Evolutionary conservation across 2,329 filamentous ascomycete species (phyloP).

Genomic region (Thelonectria rubi): DNA sequence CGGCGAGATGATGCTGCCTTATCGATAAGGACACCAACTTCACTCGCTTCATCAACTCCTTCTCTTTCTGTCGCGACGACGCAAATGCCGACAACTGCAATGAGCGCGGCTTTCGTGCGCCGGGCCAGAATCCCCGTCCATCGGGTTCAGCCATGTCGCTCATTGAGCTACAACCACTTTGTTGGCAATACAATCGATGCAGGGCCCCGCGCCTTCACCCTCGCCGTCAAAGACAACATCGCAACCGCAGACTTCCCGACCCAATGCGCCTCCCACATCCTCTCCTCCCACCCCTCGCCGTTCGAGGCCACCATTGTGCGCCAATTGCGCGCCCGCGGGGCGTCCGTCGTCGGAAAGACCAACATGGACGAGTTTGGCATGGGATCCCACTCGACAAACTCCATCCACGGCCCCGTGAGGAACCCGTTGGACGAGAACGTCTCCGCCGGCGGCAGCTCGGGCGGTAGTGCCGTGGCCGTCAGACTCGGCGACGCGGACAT

Average conservation of each 20-base stretch:
- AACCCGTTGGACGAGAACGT: constrained; percentile 57
- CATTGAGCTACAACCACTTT: constrained; percentile 50
- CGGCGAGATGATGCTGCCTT: constrained; percentile 29
- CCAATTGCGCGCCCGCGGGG: constrained; percentile 70
- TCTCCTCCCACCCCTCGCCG: constrained; percentile 76
- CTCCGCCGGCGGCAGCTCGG: constrained; percentile 89
- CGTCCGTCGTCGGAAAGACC: constrained; percentile 77
- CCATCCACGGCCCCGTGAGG: constrained; percentile 71
- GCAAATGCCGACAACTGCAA: constrained; percentile 40
- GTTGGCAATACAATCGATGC: constrained; percentile 37
- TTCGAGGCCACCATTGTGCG: constrained; percentile 84
- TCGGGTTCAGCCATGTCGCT: constrained; percentile 38
- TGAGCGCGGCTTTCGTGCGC: constrained; percentile 46
- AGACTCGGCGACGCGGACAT: constrained; percentile 64
- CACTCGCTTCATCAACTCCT: constrained; percentile 17
- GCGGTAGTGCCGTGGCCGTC: constrained; percentile 90
- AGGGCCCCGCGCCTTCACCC: constrained; percentile 47
- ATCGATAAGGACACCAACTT: constrained; percentile 27
- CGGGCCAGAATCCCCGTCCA: constrained; percentile 21
- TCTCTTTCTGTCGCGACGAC: constrained; percentile 17
- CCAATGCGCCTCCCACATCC: constrained; percentile 82
- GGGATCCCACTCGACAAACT: constrained; percentile 84
- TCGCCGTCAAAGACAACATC: constrained; percentile 83
- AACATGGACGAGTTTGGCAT: constrained; percentile 98
- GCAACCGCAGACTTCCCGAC: constrained; percentile 72